A percentile compares a stretch with the other conserved stretches of the same genome.
Conservation (phyloP, 2,329 filamentous ascomycete species). For the Aureobasidium sp. region DNA sequence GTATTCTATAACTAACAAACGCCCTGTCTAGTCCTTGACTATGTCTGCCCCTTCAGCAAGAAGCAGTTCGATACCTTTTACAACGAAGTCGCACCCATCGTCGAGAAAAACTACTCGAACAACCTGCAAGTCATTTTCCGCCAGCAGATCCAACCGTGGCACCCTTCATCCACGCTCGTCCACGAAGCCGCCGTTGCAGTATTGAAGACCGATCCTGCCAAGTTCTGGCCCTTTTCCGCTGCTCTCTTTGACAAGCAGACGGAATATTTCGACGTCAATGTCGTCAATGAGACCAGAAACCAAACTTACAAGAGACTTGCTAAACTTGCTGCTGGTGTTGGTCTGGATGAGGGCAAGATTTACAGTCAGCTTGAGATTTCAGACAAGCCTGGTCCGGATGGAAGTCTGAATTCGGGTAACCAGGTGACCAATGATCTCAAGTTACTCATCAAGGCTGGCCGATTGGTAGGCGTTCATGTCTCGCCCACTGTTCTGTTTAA, state of each 20-base stretch:
- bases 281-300: slow-evolving; percentile 88
- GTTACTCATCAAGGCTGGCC: slow-evolving; percentile 71
- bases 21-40: slow-evolving; percentile 74
- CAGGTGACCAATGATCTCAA: slow-evolving; percentile 87
- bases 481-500: slow-evolving; percentile 93
- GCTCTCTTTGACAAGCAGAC: slow-evolving; percentile 75
- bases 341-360: slow-evolving; percentile 75
- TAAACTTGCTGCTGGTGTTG: slow-evolving; percentile 73
- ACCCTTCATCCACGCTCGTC: slow-evolving; percentile 75
- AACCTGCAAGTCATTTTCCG: slow-evolving; percentile 83
- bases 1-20: neutral
- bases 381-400: slow-evolving; percentile 72
- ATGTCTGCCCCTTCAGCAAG: slow-evolving; percentile 78
- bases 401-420: slow-evolving; percentile 81
- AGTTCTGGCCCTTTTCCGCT: slow-evolving; percentile 84
- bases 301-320: slow-evolving; percentile 84
- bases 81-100: slow-evolving; percentile 67
- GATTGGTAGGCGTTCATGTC: slow-evolving; percentile 87
- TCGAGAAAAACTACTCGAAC: slow-evolving; percentile 66
- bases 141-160: slow-evolving; percentile 95
- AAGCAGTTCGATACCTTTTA: slow-evolving; percentile 82
- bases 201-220: slow-evolving; percentile 70
- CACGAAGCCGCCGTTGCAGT: slow-evolving; percentile 91
- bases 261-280: slow-evolving; percentile 84
- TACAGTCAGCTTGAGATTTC: slow-evolving; percentile 74